Evolutionary conservation across 257 asterid species (phyloP).

Genomic region (Nicotiana undulata): DNA sequence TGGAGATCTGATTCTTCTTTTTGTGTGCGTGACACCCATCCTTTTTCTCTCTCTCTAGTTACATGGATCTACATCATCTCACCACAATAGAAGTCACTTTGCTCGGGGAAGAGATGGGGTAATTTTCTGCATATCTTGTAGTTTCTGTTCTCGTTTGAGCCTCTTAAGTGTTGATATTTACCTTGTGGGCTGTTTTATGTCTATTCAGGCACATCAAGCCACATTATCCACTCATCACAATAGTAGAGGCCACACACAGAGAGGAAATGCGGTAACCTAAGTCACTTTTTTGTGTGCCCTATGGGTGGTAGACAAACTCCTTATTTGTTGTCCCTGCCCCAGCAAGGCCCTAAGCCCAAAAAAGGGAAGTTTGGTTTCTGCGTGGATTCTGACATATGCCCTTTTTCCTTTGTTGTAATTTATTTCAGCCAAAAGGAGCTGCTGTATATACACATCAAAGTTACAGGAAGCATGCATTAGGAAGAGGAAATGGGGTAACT

Average conservation of each 20-base stretch:
- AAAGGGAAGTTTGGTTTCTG: neutral
- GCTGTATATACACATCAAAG: conserved; percentile 1
- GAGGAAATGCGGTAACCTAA: conserved; percentile 14
- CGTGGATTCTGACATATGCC: conserved; percentile 2
- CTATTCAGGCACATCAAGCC: conserved; percentile 10
- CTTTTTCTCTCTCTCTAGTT: neutral
- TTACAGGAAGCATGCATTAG: conserved; percentile 7
- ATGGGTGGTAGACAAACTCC: neutral
- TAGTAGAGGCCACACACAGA: neutral
- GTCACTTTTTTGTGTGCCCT: neutral
- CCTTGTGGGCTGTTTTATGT: neutral
- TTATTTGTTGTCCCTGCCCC: neutral
- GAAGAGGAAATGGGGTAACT: conserved; percentile 18
- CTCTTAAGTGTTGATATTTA: neutral
- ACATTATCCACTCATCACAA: conserved; percentile 12
- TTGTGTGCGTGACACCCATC: neutral
- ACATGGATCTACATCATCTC: neutral
- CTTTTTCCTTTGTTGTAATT: neutral
- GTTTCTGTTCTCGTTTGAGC: neutral
- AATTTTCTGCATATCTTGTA: neutral
- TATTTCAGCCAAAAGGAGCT: conserved; percentile 17
- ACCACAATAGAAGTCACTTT: neutral
- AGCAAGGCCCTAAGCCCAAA: neutral
- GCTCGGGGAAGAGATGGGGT: conserved; percentile 10
- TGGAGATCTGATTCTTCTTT: neutral